These are phyloP conservation scores for Vigna trinervia DNA, from an alignment of 306 rosid genomes.

Conservation along the genomic window DNA sequence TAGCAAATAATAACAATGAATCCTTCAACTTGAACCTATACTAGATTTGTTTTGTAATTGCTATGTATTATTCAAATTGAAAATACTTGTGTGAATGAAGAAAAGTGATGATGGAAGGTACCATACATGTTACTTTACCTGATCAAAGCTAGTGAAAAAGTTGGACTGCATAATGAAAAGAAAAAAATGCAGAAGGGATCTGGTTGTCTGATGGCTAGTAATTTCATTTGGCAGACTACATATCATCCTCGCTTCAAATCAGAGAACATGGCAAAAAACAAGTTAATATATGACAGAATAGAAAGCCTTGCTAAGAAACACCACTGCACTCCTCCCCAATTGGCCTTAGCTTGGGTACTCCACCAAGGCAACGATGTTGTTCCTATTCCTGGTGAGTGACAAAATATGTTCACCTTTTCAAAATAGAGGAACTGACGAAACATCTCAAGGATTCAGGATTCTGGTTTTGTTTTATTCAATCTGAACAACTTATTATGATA, in stretches of 20 bases:
- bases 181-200: not conserved
- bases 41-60: no score
- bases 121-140: not conserved
- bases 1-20: not conserved
- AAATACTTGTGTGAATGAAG: not conserved
- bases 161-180: not conserved
- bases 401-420: not conserved
- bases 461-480: not conserved
- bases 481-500: not conserved
- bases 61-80: not conserved
- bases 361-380: slow-evolving; percentile 60
- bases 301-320: slow-evolving; percentile 60
- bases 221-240: slow-evolving; percentile 39
- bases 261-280: slow-evolving; percentile 53
- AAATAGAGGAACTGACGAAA: not conserved
- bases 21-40: not conserved
- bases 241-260: slow-evolving; percentile 60
- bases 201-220: not conserved
- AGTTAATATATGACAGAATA: slow-evolving; percentile 45
- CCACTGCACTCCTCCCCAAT: slow-evolving; percentile 57
- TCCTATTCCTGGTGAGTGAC: slow-evolving; percentile 43
- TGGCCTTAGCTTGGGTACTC: slow-evolving; percentile 70
- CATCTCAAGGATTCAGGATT: not conserved
- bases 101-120: not conserved
- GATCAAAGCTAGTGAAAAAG: not conserved